Evolutionary conservation across 371 early-diverging fungal genomes (phyloP).

Genomic region (Apophysomyces elegans): DNA sequence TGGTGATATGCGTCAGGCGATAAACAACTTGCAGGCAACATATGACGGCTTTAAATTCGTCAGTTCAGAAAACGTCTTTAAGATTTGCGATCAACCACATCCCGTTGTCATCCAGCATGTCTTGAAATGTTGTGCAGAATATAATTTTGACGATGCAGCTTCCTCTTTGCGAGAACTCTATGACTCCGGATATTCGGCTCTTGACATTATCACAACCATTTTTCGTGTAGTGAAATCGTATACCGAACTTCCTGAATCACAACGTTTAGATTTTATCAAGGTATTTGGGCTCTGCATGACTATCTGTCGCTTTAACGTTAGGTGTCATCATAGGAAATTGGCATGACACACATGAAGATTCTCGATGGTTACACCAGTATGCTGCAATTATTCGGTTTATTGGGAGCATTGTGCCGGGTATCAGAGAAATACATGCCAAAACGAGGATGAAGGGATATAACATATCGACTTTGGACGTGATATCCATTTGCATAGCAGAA

Average conservation of each 20-base stretch:
- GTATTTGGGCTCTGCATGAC: constrained; percentile 35
- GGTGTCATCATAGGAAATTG: constrained; percentile 71
- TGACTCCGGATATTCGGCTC: constrained; percentile 82
- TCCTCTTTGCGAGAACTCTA: constrained; percentile 72
- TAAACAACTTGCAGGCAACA: constrained; percentile 97
- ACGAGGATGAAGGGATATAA: background rate
- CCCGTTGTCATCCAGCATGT: constrained; percentile 82
- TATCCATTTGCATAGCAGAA: no score
- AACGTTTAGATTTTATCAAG: constrained; percentile 83
- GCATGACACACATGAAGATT: constrained; percentile 83
- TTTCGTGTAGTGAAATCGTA: constrained; percentile 84
- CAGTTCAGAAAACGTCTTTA: constrained; percentile 89
- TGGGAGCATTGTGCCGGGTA: constrained; percentile 62
- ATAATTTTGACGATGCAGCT: constrained; percentile 75
- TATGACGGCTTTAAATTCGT: constrained; percentile 84
- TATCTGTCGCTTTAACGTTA: background rate
- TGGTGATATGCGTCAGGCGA: constrained; percentile 99
- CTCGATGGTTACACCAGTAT: constrained; percentile 82
- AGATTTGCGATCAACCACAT: constrained; percentile 96
- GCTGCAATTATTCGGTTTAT: constrained; percentile 82
- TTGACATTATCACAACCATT: constrained; percentile 92
- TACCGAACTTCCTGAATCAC: constrained; percentile 35
- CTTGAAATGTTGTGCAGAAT: constrained; percentile 67
- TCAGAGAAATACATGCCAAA: constrained; percentile 9
- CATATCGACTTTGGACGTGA: no score